Conservation (phyloP, 768 basidiomycete species). For the Mycena crocata region DNA sequence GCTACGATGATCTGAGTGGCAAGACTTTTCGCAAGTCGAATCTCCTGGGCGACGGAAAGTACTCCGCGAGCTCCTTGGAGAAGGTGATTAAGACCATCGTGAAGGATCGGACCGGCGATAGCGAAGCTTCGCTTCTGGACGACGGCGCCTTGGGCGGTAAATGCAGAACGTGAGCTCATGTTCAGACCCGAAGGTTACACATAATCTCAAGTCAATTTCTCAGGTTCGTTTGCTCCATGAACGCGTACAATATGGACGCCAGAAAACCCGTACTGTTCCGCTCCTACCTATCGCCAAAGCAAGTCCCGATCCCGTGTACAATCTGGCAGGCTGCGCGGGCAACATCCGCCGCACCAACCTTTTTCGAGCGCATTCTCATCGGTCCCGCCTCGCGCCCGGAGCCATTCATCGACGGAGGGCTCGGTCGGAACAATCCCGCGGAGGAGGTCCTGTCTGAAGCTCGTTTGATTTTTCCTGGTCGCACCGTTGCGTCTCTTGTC, state of each 20-base stretch:
- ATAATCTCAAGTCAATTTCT: background rate
- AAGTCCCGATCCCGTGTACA: background rate
- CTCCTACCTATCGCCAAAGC: background rate
- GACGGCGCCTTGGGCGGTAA: no score
- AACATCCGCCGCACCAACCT: background rate
- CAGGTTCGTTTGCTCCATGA: background rate
- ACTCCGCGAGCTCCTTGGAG: background rate
- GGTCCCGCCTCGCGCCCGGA: background rate
- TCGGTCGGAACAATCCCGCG: no score
- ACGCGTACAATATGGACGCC: background rate
- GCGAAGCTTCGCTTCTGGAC: no score
- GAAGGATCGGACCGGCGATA: no score
- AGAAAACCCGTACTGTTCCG: background rate
- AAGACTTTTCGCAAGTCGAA: background rate
- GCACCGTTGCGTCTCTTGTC: no score
- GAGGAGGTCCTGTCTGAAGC: no score
- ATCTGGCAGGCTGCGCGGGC: background rate
- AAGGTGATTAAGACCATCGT: background rate
- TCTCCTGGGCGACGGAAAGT: background rate
- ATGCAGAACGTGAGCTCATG: background rate
- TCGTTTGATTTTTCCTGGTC: no score
- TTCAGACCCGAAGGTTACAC: background rate
- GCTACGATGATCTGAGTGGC: background rate
- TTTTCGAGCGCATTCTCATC: background rate
- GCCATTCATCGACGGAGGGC: background rate